These are phyloP conservation scores for Penicillium soppii DNA, from an alignment of 495 filamentous ascomycete genomes.

Conservation along the genomic window DNA sequence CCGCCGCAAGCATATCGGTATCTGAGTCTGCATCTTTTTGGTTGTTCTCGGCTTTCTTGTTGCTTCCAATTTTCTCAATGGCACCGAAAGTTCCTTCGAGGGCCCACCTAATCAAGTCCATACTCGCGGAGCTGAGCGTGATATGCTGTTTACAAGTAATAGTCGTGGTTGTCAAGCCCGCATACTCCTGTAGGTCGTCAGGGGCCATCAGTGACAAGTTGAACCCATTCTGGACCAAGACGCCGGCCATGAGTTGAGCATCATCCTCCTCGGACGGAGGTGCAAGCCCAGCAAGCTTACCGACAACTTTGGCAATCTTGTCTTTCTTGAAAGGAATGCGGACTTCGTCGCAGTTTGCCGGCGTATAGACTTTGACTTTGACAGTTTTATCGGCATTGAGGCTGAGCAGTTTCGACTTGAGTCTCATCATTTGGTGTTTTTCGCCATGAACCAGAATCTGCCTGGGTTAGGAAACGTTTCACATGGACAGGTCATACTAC, in stretches of 20 bases:
- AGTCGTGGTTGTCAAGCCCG: conserved; percentile 88
- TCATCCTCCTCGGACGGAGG: conserved; percentile 56
- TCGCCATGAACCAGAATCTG: conserved; percentile 96
- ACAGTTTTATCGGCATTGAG: conserved; percentile 76
- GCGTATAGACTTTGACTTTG: conserved; percentile 87
- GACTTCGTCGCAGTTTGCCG: conserved; percentile 93
- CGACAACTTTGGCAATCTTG: conserved; percentile 94
- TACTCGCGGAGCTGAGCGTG: conserved; percentile 79
- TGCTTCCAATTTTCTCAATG: conserved; percentile 62
- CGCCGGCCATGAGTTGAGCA: conserved; percentile 71
- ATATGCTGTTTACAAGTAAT: conserved; percentile 89
- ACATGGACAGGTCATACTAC: background rate
- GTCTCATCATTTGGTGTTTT: conserved; percentile 95
- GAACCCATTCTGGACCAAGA: conserved; percentile 95
- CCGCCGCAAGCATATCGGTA: conserved; percentile 28
- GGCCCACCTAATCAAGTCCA: conserved; percentile 90
- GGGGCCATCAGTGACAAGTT: conserved; percentile 95
- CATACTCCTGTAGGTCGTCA: conserved; percentile 92
- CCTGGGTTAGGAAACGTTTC: background rate
- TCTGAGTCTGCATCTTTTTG: background rate
- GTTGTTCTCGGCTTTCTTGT: conserved; percentile 39
- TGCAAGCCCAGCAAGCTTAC: conserved; percentile 79
- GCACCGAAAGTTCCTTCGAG: conserved; percentile 90
- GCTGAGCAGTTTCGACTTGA: conserved; percentile 91
- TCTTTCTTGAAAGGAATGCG: conserved; percentile 93